phyloP scores from a whole-genome alignment of 1,139 yeast species.

The Hyphopichia khmerensis region DNA sequence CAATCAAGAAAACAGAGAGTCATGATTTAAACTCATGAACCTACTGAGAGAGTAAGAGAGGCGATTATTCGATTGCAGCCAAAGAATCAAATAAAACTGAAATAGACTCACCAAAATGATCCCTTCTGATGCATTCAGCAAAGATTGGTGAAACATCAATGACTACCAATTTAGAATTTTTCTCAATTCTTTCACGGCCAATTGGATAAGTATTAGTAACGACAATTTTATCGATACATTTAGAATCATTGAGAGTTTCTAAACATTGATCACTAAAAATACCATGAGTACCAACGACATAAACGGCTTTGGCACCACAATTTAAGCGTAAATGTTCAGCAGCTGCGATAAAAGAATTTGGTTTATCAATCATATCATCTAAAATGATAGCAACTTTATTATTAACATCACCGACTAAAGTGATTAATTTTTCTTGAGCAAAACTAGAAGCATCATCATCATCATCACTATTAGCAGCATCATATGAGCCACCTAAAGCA shows the following conservation, averaged over 20 bases:
- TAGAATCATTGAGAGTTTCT: slow-evolving; percentile 72
- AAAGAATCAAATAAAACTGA: slow-evolving; percentile 88
- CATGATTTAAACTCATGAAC: too few relatives aligned
- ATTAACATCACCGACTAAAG: slow-evolving; percentile 93
- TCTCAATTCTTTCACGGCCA: slow-evolving; percentile 54
- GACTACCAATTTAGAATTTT: slow-evolving; percentile 67
- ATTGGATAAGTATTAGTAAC: slow-evolving; percentile 97
- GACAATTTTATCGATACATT: slow-evolving; percentile 82
- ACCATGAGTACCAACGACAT: slow-evolving; percentile 94
- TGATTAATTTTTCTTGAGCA: slow-evolving; percentile 83
- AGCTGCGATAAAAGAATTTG: slow-evolving; percentile 90
- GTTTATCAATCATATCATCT: slow-evolving; percentile 97
- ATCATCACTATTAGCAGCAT: slow-evolving; percentile 72
- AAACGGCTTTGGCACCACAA: slow-evolving; percentile 92
- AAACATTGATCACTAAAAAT: slow-evolving; percentile 85
- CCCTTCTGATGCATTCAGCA: slow-evolving; percentile 98
- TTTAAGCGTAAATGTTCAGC: slow-evolving; percentile 94
- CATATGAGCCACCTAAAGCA: slow-evolving; percentile 83
- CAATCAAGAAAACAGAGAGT: too few relatives aligned
- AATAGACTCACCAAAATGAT: slow-evolving; percentile 95
- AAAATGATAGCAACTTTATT: slow-evolving; percentile 88
- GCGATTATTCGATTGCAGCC: slow-evolving; percentile 47
- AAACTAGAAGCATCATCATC: slow-evolving; percentile 76
- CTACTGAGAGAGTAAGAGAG: slow-evolving; percentile 25
- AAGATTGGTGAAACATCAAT: slow-evolving; percentile 94